phyloP scores from a whole-genome alignment of 352 stramenopile species.

The Phytophthora uliginosa region DNA sequence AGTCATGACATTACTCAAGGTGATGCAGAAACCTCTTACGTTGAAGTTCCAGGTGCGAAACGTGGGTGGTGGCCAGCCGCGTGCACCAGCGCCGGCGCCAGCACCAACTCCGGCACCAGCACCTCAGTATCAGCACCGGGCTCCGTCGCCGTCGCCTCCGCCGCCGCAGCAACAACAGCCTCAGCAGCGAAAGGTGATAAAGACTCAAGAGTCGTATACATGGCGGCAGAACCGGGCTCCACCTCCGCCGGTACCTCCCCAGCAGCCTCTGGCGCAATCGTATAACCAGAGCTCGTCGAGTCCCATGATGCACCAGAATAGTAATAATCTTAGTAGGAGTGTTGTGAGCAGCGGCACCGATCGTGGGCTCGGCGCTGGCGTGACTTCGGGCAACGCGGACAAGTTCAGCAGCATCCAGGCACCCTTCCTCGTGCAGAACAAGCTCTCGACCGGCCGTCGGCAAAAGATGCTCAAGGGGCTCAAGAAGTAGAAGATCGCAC shows the following conservation, averaged over 20 bases:
- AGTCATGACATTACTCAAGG: conserved; percentile 90
- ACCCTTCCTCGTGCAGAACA: conserved; percentile 88
- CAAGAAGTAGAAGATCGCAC: conserved; percentile 74
- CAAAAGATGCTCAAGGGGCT: conserved; percentile 93
- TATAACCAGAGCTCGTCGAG: conserved; percentile 50
- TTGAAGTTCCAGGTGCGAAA: conserved; percentile 84
- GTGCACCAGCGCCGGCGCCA: conserved; percentile 21
- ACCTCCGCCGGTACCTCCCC: conserved; percentile 34
- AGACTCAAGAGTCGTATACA: conserved; percentile 67
- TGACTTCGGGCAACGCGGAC: conserved; percentile 67
- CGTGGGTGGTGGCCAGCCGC: conserved; percentile 30
- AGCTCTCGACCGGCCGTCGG: conserved; percentile 84
- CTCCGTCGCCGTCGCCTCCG: conserved; percentile 33
- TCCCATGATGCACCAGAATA: conserved; percentile 43
- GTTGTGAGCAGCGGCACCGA: conserved; percentile 54
- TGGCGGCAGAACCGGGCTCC: conserved; percentile 67
- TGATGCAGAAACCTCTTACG: conserved; percentile 88
- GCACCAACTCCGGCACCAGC: conserved; percentile 20
- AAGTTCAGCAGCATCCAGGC: conserved; percentile 91
- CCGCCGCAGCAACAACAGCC: conserved; percentile 8
- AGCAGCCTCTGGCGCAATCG: conserved; percentile 45
- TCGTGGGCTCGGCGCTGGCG: conserved; percentile 40
- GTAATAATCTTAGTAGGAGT: conserved; percentile 78
- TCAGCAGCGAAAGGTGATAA: conserved; percentile 44
- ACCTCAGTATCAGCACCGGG: conserved; percentile 35